Conservation (phyloP, 2,329 filamentous ascomycete genomes). For the Mariannaea elegans region DNA sequence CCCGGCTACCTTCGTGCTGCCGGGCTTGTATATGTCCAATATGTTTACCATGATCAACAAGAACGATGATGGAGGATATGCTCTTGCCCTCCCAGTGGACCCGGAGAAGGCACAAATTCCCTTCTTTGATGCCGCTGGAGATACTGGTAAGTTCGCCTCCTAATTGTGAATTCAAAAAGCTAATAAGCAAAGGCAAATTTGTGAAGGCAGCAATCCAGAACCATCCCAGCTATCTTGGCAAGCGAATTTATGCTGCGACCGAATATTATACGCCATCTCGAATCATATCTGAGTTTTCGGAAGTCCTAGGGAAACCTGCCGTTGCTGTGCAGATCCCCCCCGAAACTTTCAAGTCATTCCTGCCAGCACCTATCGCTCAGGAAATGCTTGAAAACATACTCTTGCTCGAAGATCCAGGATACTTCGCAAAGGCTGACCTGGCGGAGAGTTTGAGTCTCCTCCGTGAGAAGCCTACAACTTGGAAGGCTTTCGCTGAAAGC, state of each 20-base stretch:
- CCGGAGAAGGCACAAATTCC: conserved; percentile 47
- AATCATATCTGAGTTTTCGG: conserved; percentile 45
- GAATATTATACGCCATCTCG: conserved; percentile 46
- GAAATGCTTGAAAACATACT: conserved; percentile 54
- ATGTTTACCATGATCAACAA: conserved; percentile 40
- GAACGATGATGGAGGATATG: conserved; percentile 41
- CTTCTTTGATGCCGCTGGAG: conserved; percentile 47
- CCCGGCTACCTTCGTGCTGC: conserved; percentile 59
- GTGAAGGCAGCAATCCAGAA: conserved; percentile 46
- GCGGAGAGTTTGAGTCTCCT: conserved; percentile 42
- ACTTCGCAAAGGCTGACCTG: conserved; percentile 48
- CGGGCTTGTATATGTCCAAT: conserved; percentile 61
- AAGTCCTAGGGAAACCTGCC: conserved; percentile 45
- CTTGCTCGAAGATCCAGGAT: conserved; percentile 51
- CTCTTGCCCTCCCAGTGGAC: conserved; percentile 40
- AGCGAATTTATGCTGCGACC: conserved; percentile 47
- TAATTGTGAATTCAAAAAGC: accelerated
- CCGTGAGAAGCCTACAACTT: conserved; percentile 46
- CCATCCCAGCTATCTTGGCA: conserved; percentile 38
- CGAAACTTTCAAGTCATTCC: conserved; percentile 47
- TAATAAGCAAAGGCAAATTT: conserved; percentile 41
- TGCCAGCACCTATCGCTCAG: conserved; percentile 39
- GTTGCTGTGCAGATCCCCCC: conserved; percentile 41
- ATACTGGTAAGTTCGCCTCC: conserved; percentile 49
- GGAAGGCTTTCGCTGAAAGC: conserved; percentile 47